Percentiles rank a stretch among this genome's conserved stretches.
Conservation (phyloP, 176 grass and related monocot species). For the Musa beccarii region DNA sequence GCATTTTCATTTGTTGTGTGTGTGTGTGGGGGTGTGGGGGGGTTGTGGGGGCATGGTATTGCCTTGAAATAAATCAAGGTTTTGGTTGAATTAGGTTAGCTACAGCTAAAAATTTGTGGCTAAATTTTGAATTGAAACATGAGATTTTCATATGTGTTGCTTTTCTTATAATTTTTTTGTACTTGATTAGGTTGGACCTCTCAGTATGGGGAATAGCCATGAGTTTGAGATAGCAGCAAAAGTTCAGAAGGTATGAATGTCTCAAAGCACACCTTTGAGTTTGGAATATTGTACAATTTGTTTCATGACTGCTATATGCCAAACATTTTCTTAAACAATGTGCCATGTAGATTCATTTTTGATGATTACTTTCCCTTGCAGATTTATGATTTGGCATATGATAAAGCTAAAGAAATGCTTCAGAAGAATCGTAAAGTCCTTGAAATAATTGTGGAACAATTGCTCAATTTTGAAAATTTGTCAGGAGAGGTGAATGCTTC, state of each 20-base stretch:
- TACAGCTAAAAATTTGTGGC: too few species aligned
- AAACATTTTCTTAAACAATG: not conserved
- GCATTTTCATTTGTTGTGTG: too few species aligned
- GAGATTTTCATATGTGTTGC: not conserved
- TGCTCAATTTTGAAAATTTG: conserved; percentile 25
- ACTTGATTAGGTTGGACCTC: conserved; percentile 12
- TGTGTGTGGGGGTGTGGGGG: too few species aligned
- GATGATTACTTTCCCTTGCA: conserved; percentile 4
- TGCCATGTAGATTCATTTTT: not conserved
- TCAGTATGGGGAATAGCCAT: conserved; percentile 29
- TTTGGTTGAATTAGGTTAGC: too few species aligned
- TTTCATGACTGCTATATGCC: too few species aligned
- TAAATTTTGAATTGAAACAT: not conserved
- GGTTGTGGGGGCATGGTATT: too few species aligned
- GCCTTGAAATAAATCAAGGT: too few species aligned
- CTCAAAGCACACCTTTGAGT: not conserved
- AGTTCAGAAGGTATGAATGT: conserved; percentile 16
- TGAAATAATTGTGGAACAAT: conserved; percentile 33
- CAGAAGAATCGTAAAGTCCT: conserved; percentile 19
- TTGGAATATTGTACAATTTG: not conserved
- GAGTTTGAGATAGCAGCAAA: conserved; percentile 26
- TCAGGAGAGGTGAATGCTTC: conserved; percentile 25
- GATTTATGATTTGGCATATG: conserved; percentile 28
- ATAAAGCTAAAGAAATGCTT: conserved; percentile 24
- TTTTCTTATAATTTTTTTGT: not conserved